Base-by-base conservation (phyloP, 1,139 yeast species). In the Blastobotrys ciferrii region DNA sequence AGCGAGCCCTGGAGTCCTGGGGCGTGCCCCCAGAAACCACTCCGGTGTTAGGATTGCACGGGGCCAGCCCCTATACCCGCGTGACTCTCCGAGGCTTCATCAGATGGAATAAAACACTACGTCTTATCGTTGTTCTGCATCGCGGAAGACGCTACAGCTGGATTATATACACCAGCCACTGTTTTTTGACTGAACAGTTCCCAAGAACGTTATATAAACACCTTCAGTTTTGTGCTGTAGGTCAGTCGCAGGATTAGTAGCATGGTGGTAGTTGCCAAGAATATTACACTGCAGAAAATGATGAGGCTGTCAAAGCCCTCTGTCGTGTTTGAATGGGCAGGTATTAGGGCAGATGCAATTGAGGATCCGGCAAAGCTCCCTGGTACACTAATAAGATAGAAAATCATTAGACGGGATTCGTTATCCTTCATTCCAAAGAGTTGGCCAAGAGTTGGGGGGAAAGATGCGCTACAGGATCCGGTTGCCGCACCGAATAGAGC, bases 361-460 rank as follows among this genome's bases (percentile, higher is more conserved):
- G 80, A 78, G 50, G 78, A 66, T 2, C 77, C 72, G 1, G 73
- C 70, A 45, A 82, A 64, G 11, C 78, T 71, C 32, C 77, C 77
- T 52, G 82, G 77, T 1, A 54, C 53, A 1, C 82, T 73, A 47
- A 80, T 75, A 32, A 79, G 68, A 54, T 78, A 78, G 56, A 80
- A 77, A 61, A 80, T 69, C 0, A 85, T 82, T 57, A 80, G 79
- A 23, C 84, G 74, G 52, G 77, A 48, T 3, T 52, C 45, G n/a
- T 54, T 39, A 46, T 72, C 75, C 31, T 78, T 76, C 11, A 81
- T 74, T 2, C 64, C 64, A 53, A 61, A 60, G n/a, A 82, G 77
- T 59, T 81, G 86, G 1, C 65, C 64, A 33, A 69, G 52, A 14
- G 64, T 57, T 0, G 71, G 62, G 1, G 77, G 76, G 2, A 68